Conservation (phyloP, 257 asterid genomes). For the Verbascum thapsus region DNA sequence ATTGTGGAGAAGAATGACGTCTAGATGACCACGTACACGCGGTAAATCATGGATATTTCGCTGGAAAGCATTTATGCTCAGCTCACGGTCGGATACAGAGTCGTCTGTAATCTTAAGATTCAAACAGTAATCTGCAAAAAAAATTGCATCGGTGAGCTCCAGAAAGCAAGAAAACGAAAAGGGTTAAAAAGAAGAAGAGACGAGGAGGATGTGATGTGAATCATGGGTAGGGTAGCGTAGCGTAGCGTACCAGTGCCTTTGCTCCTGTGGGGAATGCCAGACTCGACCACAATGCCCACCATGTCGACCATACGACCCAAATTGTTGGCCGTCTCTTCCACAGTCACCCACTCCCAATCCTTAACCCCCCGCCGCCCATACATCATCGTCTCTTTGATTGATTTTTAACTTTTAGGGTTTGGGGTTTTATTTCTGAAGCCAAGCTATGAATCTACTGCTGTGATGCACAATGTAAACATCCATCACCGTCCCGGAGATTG, state of each 20-base stretch:
- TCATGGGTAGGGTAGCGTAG: no score
- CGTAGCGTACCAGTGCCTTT: slow-evolving; percentile 20
- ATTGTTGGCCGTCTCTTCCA: background rate
- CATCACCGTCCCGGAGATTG: no score
- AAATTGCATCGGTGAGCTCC: background rate
- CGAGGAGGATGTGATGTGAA: no score
- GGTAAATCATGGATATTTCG: slow-evolving; percentile 2
- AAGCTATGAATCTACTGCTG: no score
- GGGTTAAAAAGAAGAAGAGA: no score
- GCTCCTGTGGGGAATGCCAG: slow-evolving; percentile 4
- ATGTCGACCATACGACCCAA: background rate
- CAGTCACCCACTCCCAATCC: background rate
- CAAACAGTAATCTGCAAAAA: background rate
- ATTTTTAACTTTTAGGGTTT: no score
- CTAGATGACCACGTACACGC: background rate
- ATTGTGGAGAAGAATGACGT: background rate
- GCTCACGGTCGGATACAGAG: background rate
- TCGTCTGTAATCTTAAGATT: slow-evolving; percentile 6
- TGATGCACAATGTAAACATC: no score
- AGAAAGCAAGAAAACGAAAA: no score
- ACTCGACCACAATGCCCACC: slow-evolving; percentile 3
- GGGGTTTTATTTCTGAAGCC: no score
- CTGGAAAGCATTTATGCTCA: background rate
- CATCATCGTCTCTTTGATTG: no score
- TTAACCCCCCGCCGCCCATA: background rate